These are phyloP conservation scores for Kodamaea hsintzibuensis DNA, from an alignment of 805 yeast genomes.

Conservation along the genomic window DNA sequence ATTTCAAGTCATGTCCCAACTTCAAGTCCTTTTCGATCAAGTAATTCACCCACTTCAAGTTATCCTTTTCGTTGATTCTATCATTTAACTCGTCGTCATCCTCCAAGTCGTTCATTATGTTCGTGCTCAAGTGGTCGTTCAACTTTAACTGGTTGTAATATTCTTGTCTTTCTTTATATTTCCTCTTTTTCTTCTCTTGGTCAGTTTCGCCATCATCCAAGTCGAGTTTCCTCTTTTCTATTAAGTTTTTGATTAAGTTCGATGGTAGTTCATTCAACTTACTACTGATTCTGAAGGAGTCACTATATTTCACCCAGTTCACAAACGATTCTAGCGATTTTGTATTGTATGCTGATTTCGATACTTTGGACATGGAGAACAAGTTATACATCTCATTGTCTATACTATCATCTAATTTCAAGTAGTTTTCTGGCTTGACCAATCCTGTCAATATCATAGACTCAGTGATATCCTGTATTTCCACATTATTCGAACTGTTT, in stretches of 20 bases:
- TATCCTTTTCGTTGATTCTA: constrained; percentile 24
- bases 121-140: constrained; percentile 18
- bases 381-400: constrained; percentile 16
- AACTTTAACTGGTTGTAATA: constrained; percentile 38
- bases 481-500: constrained; percentile 41
- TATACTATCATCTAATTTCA: constrained; percentile 47
- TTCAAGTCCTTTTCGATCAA: constrained; percentile 35
- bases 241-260: constrained; percentile 30
- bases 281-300: constrained; percentile 21
- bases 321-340: constrained; percentile 37
- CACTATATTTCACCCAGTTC: constrained; percentile 37
- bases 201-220: constrained; percentile 34
- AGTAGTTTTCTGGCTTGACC: constrained; percentile 54
- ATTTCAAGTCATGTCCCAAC: constrained; percentile 40
- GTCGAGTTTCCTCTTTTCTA: constrained; percentile 41
- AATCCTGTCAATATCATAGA: constrained; percentile 67
- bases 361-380: constrained; percentile 13
- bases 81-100: constrained; percentile 26
- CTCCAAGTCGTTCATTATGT: constrained; percentile 10
- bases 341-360: constrained; percentile 30
- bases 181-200: constrained; percentile 35
- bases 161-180: constrained; percentile 40
- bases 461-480: constrained; percentile 67
- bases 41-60: constrained; percentile 38
- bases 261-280: constrained; percentile 33